Evolutionary conservation across 305 asterid species (phyloP).

Genomic region (Striga hermonthica): DNA sequence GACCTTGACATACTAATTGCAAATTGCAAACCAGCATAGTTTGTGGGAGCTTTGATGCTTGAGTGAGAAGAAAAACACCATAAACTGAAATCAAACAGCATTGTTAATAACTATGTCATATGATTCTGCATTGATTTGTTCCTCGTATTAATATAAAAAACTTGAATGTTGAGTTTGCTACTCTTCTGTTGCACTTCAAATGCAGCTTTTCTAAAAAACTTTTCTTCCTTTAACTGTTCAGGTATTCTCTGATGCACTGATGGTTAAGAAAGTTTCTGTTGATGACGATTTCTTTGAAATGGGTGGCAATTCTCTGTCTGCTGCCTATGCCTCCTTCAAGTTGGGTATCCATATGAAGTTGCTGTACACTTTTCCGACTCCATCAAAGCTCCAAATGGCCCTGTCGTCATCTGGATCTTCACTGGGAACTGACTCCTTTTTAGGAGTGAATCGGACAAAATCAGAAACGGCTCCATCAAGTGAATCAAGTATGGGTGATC

Average conservation of each 20-base stretch:
- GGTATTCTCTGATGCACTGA: slow-evolving; percentile 72
- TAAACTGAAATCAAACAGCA: slow-evolving; percentile 17
- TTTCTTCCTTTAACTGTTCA: slow-evolving; percentile 36
- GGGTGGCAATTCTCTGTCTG: slow-evolving; percentile 88
- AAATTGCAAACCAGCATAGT: not conserved
- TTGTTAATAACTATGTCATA: not conserved
- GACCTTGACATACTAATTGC: slow-evolving; percentile 19
- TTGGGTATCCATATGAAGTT: slow-evolving; percentile 84
- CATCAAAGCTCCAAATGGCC: slow-evolving; percentile 62
- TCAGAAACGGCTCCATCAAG: slow-evolving; percentile 28
- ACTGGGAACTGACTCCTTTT: slow-evolving; percentile 34
- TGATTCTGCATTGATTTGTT: slow-evolving; percentile 7
- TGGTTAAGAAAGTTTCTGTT: slow-evolving; percentile 57
- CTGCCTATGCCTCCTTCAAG: slow-evolving; percentile 74
- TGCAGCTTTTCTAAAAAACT: slow-evolving; percentile 28
- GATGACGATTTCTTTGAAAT: slow-evolving; percentile 74
- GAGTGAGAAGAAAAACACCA: slow-evolving; percentile 5
- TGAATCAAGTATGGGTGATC: slow-evolving; percentile 31
- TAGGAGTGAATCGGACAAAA: slow-evolving; percentile 34
- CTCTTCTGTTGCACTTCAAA: slow-evolving; percentile 11
- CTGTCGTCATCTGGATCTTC: slow-evolving; percentile 43
- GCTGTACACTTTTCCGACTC: slow-evolving; percentile 70
- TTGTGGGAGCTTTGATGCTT: too few species aligned
- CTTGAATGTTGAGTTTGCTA: slow-evolving; percentile 14
- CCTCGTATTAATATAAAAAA: not conserved